Evolutionary conservation across 139 green algal genomes (phyloP).

Genomic region (Pseudopediastrum boryanum): DNA sequence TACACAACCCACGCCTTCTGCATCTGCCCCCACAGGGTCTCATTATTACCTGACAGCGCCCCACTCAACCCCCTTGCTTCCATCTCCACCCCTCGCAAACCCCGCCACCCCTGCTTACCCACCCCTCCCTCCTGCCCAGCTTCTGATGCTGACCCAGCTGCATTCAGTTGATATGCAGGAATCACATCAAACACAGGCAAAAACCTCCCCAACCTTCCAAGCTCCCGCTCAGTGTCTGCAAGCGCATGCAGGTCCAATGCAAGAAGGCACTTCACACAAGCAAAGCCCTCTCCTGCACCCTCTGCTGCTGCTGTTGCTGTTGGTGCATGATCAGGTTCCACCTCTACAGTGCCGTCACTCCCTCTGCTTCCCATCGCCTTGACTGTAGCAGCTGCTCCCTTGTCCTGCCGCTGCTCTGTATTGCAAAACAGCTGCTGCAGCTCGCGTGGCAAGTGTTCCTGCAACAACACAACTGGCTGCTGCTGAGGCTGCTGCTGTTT

Average conservation of each 20-base stretch:
- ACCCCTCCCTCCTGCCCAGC: neutral
- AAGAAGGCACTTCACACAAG: conserved; percentile 26
- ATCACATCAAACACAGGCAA: conserved; percentile 33
- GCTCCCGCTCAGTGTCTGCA: conserved; percentile 26
- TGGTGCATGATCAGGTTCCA: conserved; percentile 3
- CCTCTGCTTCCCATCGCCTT: neutral
- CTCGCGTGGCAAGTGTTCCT: neutral
- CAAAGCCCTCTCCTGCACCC: conserved; percentile 16
- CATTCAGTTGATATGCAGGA: conserved; percentile 2
- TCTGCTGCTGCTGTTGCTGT: neutral
- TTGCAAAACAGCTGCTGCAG: neutral
- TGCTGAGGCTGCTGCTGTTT: neutral
- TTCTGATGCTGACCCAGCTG: neutral
- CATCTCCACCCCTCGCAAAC: neutral
- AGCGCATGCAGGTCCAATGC: conserved; percentile 23
- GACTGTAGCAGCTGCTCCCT: neutral
- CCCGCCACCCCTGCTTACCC: neutral
- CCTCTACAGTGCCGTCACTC: neutral
- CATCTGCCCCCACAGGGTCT: conserved; percentile 20
- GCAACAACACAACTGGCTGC: neutral
- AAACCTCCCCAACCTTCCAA: conserved; percentile 28
- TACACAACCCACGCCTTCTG: conserved; percentile 3
- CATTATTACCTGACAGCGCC: neutral
- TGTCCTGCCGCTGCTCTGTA: neutral
- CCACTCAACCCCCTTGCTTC: neutral